A percentile compares a stretch with the other conserved stretches of the same genome.
These are phyloP conservation scores for Fonsecaea pedrosoi DNA, from an alignment of 2,329 filamentous ascomycete genomes.

Conservation along the genomic window DNA sequence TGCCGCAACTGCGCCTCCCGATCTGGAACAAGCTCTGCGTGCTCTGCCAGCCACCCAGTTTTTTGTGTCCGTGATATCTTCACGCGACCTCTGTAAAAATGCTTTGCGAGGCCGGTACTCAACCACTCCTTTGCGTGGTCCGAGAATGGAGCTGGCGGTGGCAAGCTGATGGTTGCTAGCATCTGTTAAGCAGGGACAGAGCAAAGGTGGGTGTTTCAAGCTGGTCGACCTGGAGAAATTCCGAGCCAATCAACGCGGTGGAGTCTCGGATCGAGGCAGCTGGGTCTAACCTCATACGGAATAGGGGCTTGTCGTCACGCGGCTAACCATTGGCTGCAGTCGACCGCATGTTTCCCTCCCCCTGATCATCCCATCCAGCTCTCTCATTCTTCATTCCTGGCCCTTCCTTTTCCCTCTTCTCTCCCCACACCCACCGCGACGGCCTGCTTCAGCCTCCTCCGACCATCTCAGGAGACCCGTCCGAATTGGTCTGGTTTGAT, in stretches of 20 bases:
- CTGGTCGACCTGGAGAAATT: constrained; percentile 5
- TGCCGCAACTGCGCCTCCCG: constrained; percentile 1
- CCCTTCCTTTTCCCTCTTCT: constrained; percentile 1
- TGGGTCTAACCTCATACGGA: constrained; percentile 12
- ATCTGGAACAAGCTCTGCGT: background rate
- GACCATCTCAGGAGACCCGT: constrained; percentile 19
- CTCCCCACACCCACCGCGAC: constrained; percentile 17
- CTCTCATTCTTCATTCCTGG: constrained; percentile 9
- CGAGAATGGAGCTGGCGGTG: constrained; percentile 2
- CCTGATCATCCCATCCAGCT: constrained; percentile 14
- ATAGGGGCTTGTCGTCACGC: constrained; percentile 1
- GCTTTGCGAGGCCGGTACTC: background rate
- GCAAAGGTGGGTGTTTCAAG: constrained; percentile 22
- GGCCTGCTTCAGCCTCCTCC: constrained; percentile 32
- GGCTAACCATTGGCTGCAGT: constrained; percentile 28
- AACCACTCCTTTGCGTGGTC: background rate
- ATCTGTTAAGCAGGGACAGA: background rate
- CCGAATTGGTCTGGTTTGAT: constrained; percentile 1
- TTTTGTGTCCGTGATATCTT: background rate
- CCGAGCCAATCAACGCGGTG: constrained; percentile 9
- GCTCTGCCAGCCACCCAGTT: background rate
- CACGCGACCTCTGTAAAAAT: background rate
- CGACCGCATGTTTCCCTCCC: constrained; percentile 23
- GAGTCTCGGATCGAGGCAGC: constrained; percentile 7
- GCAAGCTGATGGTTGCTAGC: constrained; percentile 10